Base-by-base conservation (phyloP, 192 early-diverging fungal genomes). In the Linnemannia hyalina region DNA sequence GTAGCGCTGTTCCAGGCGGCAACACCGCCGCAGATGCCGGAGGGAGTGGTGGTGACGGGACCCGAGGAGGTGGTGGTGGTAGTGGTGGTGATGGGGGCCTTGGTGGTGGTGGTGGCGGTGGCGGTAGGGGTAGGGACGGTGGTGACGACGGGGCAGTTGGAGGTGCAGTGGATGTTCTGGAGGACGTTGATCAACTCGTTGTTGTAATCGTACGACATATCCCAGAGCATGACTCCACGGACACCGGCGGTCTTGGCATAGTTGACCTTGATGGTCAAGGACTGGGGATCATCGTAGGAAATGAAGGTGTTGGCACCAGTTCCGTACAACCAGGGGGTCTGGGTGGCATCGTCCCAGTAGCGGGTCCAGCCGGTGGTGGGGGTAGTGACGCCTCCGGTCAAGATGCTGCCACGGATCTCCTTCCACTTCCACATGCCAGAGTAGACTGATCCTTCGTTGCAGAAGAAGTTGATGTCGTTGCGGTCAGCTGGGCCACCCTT, bases 281-380 rank as follows among this genome's bases (percentile, higher is more conserved):
- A 95, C 44, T 89, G 80, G n/a, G 91, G 88, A 78, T 97, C 96
- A 75, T 97, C 96, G 80, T 96, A 97, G 15, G 95, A 95, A 49
- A 97, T 91, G 74, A 93, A 97, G 10, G 91, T 89, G 49, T 93
- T 92, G 78, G 88, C 90, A 11, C 88, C 80, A 15, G 91, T 88
- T 68, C 93, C 92, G 68, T 91, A 95, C 70, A 97, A 77, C 94
- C 94, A 96, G 35, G 96, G 95, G 6, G 95, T 95, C 36, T 93
- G 88, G n/a, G 92, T 93, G 22, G 83, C 80, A n/a, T 88, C 74
- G 70, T 96, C 95, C 90, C 91, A 96, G 80, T 92, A 89, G 32
- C 93, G 89, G 11, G 91, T 81, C 95, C 95, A 97, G 18, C 75
- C 78, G 92, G 77, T 90, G 75, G 89, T 93, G 92, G 41, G 92